Evolutionary conservation across 2,329 filamentous ascomycete genomes (phyloP), one percentile per base, ranked within the genome.

Genomic region (Penicillium sp.): DNA sequence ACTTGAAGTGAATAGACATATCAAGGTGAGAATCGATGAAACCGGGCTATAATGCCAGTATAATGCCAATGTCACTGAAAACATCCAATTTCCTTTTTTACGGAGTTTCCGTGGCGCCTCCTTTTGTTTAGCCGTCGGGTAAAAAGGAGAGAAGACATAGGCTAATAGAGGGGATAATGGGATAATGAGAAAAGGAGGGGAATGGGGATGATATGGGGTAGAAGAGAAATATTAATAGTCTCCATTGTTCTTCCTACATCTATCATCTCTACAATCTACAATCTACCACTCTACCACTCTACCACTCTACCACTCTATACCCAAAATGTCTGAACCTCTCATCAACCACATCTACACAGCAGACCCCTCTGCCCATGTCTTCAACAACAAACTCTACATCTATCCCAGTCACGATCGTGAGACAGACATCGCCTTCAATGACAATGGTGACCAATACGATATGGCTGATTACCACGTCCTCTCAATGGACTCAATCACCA

Each of bases 381-480:
- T 91, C 77, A 85, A 90, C 60, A 82, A 81, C 71, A 86, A 82
- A 61, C 75, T 92, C 57, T 92, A 90, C 78, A 83, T 92, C 74
- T 92, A 91, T 77, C 88, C 89, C 19, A 91, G 88, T 22, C 88
- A 92, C 75, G 88, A 92, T 74, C 83, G 88, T 62, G 86, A 90
- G 72, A 89, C 87, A 5, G 82, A 85, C 72, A 89, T 90, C 71
- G 55, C 82, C 55, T 87, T 88, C 79, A 91, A 92, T 77, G 88
- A 91, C 80, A 90, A 91, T 80, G 89, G 89, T 69, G 88, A 91
- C 75, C 89, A 91, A 71, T 91, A 91, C 72, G 89, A 90, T 77
- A 92, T 91, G 89, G 81, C 77, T 53, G 89, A 92, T 77, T 92
- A 92, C 80, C 88, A 91, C 73, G 89, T 92, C 70, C 86, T 91